Evolutionary conservation across 2,329 filamentous ascomycete genomes (phyloP).

Genomic region (Neofusicoccum ribis): DNA sequence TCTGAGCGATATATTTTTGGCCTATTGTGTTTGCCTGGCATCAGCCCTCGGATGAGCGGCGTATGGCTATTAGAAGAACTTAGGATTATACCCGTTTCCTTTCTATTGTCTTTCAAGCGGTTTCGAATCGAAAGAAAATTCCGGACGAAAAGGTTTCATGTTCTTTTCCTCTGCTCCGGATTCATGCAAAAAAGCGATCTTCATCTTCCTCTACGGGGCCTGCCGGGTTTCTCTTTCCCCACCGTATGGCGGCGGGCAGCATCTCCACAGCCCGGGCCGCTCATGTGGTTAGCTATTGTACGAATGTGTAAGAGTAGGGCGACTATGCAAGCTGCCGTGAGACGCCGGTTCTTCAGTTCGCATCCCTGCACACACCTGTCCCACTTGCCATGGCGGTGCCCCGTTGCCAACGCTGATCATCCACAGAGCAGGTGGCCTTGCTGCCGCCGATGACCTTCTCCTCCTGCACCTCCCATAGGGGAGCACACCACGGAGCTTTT

Average conservation of each 20-base stretch:
- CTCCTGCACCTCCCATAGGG: background rate
- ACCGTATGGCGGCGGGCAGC: background rate
- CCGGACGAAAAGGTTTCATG: background rate
- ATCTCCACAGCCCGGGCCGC: background rate
- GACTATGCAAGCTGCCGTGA: background rate
- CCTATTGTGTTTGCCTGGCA: constrained; percentile 9
- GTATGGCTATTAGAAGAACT: constrained; percentile 16
- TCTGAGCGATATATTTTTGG: constrained; percentile 7
- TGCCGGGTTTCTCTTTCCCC: background rate
- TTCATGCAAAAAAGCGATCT: background rate
- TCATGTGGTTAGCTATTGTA: background rate
- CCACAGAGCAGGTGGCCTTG: background rate
- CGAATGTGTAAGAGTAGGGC: background rate
- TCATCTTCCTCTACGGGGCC: background rate
- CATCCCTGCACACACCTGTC: background rate
- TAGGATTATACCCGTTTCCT: constrained; percentile 18
- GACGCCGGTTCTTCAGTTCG: background rate
- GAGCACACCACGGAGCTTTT: background rate
- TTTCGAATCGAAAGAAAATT: constrained; percentile 13
- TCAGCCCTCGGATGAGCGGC: constrained; percentile 8
- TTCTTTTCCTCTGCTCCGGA: background rate
- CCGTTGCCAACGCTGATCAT: too few species aligned
- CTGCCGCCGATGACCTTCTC: background rate
- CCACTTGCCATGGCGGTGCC: too few species aligned
- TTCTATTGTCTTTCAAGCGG: constrained; percentile 5